phyloP scores from a whole-genome alignment of 768 basidiomycete species.

The Terana coerulea region DNA sequence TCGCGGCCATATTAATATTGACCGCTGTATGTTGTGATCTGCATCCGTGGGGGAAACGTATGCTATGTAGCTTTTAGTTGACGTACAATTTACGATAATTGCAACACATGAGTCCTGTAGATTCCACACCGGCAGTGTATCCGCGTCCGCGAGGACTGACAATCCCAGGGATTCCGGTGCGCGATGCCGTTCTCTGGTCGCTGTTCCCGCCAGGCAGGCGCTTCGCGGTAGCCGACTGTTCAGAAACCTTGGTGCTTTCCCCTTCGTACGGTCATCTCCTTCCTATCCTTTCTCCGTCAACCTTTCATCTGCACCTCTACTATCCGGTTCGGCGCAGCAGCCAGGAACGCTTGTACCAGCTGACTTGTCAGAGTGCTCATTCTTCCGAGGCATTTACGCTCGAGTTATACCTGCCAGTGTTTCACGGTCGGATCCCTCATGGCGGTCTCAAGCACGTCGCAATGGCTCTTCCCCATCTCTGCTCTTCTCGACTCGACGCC shows the following conservation, averaged over 20 bases:
- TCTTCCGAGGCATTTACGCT: neutral
- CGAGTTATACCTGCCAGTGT: slow-evolving; percentile 2
- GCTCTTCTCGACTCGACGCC: slow-evolving; percentile 54
- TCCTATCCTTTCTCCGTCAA: neutral
- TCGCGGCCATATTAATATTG: too few relatives aligned
- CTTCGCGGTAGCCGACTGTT: slow-evolving; percentile 2
- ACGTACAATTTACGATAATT: slow-evolving; percentile 9
- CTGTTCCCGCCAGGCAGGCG: neutral
- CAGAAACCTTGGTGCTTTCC: neutral
- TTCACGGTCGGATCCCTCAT: slow-evolving; percentile 1
- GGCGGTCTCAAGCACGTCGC: slow-evolving; percentile 30
- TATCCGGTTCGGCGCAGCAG: too few relatives aligned
- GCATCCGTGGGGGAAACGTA: neutral
- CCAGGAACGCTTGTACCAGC: neutral
- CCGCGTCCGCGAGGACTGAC: neutral
- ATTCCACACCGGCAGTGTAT: neutral
- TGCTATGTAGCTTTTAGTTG: neutral
- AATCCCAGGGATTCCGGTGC: slow-evolving; percentile 1
- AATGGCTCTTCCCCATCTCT: slow-evolving; percentile 71
- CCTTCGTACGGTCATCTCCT: neutral
- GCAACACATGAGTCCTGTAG: neutral
- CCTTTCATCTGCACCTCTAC: too few relatives aligned
- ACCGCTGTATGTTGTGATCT: too few relatives aligned
- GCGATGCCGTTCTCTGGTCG: slow-evolving; percentile 3
- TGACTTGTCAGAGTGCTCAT: neutral